A percentile compares a stretch with the other conserved stretches of the same genome.
These are phyloP conservation scores for Atalantia buxifolia DNA, from an alignment of 345 rosid genomes.

Conservation along the genomic window DNA sequence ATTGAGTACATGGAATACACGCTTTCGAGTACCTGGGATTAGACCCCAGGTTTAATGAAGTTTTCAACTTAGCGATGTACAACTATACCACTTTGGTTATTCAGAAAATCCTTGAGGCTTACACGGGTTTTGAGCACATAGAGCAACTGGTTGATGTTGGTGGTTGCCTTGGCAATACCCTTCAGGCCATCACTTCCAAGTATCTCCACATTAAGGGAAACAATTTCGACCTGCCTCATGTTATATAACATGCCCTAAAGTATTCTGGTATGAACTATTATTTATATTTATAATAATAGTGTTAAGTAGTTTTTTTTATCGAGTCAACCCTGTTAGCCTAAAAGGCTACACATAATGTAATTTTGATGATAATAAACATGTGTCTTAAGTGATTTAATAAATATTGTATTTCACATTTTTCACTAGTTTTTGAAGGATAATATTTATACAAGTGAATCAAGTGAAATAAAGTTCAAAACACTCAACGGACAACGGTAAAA, in stretches of 20 bases:
- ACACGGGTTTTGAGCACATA: constrained; percentile 28
- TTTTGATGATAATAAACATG: no score
- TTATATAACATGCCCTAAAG: constrained; percentile 35
- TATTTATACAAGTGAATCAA: no score
- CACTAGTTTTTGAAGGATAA: no score
- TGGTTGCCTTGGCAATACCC: constrained; percentile 44
- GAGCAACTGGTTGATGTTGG: constrained; percentile 44
- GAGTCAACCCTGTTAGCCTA: no score
- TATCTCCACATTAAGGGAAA: constrained; percentile 40
- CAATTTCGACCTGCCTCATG: constrained; percentile 54
- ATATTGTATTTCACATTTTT: no score
- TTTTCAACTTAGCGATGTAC: constrained; percentile 41
- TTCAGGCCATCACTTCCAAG: constrained; percentile 32
- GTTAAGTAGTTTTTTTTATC: no score
- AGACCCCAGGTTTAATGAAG: constrained; percentile 37
- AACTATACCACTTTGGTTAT: constrained; percentile 32
- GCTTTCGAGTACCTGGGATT: constrained; percentile 33
- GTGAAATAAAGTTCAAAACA: no score
- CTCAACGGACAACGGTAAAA: no score
- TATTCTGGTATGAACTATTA: no score
- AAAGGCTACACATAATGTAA: no score
- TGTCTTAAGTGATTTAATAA: no score
- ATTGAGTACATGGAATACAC: constrained; percentile 40
- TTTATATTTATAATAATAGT: no score
- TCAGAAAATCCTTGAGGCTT: constrained; percentile 30